phyloP scores from a whole-genome alignment of 345 rosid species.

The Iberis pinnata region DNA sequence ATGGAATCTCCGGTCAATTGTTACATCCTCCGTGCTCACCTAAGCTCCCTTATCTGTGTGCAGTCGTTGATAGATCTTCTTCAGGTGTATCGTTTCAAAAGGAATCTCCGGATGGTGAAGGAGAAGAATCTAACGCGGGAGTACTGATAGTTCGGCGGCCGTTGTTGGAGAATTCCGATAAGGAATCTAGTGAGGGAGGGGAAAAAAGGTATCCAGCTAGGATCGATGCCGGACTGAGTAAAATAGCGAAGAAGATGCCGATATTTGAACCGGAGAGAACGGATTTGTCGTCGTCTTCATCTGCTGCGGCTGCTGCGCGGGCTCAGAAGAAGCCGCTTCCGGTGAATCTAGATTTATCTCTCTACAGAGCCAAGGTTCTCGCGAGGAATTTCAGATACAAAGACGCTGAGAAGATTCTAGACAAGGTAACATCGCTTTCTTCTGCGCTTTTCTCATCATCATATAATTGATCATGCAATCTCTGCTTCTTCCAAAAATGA shows the following conservation, averaged over 20 bases:
- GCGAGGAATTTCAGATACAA: slow-evolving; percentile 44
- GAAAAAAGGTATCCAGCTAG: slow-evolving; percentile 32
- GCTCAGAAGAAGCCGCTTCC: slow-evolving; percentile 51
- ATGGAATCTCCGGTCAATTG: slow-evolving; percentile 23
- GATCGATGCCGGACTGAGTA: slow-evolving; percentile 51
- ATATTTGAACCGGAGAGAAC: slow-evolving; percentile 79
- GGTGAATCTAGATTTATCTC: slow-evolving; percentile 77
- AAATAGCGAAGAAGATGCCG: slow-evolving; percentile 79
- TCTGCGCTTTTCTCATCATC: not conserved
- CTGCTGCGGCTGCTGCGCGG: slow-evolving; percentile 30
- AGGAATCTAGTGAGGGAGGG: slow-evolving; percentile 28
- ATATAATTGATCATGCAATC: slow-evolving; percentile 12
- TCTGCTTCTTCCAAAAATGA: not conserved
- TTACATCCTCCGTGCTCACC: slow-evolving; percentile 19
- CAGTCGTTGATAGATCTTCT: slow-evolving; percentile 37
- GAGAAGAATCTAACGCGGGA: slow-evolving; percentile 23
- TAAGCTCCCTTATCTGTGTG: slow-evolving; percentile 20
- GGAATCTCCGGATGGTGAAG: slow-evolving; percentile 13
- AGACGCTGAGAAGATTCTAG: slow-evolving; percentile 64
- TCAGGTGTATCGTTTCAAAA: slow-evolving; percentile 8
- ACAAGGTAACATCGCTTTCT: slow-evolving; percentile 48
- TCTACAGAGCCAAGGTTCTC: slow-evolving; percentile 71
- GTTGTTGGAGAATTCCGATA: slow-evolving; percentile 42
- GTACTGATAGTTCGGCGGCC: slow-evolving; percentile 66
- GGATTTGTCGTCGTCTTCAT: slow-evolving; percentile 30